Evolutionary conservation across 2,329 filamentous ascomycete genomes (phyloP).

Genomic region (Pseudogymnoascus sp.): DNA sequence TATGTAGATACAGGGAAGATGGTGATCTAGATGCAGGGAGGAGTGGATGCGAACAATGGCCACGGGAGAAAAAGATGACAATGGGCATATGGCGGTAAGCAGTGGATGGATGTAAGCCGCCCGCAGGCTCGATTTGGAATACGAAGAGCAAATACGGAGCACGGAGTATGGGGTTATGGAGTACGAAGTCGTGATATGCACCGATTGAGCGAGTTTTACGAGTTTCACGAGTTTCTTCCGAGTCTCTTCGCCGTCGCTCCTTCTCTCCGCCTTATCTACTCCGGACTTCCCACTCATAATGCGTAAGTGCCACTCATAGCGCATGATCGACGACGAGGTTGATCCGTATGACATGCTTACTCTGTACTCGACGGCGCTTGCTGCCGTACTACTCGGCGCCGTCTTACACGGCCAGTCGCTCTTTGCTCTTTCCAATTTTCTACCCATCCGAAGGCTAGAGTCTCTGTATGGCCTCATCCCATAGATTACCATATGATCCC

Average conservation of each 20-base stretch:
- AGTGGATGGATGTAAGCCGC: background rate
- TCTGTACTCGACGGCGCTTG: background rate
- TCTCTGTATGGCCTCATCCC: background rate
- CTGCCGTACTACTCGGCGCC: background rate
- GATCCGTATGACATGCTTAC: background rate
- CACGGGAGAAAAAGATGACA: background rate
- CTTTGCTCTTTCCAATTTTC: background rate
- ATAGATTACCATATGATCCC: background rate
- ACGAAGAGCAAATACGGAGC: background rate
- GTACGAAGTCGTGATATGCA: background rate
- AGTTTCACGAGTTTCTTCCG: background rate
- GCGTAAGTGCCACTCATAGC: background rate
- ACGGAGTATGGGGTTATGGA: background rate
- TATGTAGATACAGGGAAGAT: background rate
- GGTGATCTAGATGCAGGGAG: background rate
- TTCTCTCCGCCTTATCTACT: background rate
- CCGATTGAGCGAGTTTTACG: background rate
- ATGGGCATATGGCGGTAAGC: background rate
- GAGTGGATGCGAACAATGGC: background rate
- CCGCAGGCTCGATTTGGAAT: background rate
- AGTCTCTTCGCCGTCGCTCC: background rate
- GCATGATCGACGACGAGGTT: constrained; percentile 2
- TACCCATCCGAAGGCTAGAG: background rate
- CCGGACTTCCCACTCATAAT: background rate
- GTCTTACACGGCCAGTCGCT: background rate